Evolutionary conservation across 2,329 filamentous ascomycete genomes (phyloP).

Genomic region (Hymenoscyphus salicellus): DNA sequence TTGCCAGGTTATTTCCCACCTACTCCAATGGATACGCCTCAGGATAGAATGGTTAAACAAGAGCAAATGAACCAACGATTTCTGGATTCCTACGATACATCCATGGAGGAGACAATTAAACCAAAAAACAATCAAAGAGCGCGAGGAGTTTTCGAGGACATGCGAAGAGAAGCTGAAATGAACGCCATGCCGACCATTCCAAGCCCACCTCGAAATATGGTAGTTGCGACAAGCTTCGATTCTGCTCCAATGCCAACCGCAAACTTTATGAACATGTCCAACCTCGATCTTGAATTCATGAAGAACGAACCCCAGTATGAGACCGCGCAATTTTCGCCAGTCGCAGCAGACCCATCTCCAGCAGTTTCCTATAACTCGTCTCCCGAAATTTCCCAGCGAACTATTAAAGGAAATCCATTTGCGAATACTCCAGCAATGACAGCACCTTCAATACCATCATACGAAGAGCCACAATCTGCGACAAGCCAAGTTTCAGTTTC

Average conservation of each 20-base stretch:
- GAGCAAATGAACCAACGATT: constrained; percentile 48
- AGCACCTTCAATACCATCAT: constrained; percentile 18
- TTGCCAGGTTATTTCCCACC: constrained; percentile 61
- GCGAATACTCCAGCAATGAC: constrained; percentile 45
- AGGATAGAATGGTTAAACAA: constrained; percentile 40
- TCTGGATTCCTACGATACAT: constrained; percentile 60
- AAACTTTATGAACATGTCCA: constrained; percentile 54
- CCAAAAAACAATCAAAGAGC: constrained; percentile 47
- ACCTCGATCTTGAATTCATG: constrained; percentile 46
- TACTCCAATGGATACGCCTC: constrained; percentile 65
- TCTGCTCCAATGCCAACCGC: constrained; percentile 53
- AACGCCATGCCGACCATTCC: constrained; percentile 55
- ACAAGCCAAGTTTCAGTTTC: constrained; percentile 16
- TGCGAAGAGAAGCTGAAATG: constrained; percentile 55
- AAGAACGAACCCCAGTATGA: constrained; percentile 31
- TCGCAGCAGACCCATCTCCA: constrained; percentile 40
- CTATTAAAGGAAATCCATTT: constrained; percentile 44
- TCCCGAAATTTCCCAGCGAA: constrained; percentile 49
- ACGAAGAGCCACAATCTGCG: constrained; percentile 20
- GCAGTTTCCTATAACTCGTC: constrained; percentile 50
- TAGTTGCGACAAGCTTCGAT: constrained; percentile 44
- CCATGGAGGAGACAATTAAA: constrained; percentile 65
- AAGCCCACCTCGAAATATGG: constrained; percentile 48
- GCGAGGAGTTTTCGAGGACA: constrained; percentile 56
- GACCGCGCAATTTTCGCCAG: constrained; percentile 29